Base-by-base conservation (phyloP, 257 asterid species). In the Gentiana macrophylla region DNA sequence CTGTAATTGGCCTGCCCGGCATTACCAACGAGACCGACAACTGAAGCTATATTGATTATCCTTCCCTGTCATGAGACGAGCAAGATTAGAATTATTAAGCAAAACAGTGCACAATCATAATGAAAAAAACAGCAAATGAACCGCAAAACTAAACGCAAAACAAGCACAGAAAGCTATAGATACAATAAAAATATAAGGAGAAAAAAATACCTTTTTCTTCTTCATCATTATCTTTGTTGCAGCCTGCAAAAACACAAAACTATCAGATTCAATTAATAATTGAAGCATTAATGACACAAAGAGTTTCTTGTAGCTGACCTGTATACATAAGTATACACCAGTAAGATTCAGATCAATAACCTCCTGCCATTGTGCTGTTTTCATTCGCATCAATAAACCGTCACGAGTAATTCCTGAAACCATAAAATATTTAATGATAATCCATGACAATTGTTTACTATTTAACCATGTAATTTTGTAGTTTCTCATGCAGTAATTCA, bases 141-240 rank as follows among this genome's bases (percentile, higher is more conserved):
- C 24, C 24, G 24, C 24, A 63, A 45, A 50, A 6, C 12, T 48
- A 44, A 12, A 32, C 6, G 34, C 10, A 47, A 4, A 32, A 37
- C 24, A 8, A 32, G 15, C 5, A 37, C 37, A 51, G 24, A 6
- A 48, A 46, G 13, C 13, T 46, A 35, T 51, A 32, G 43, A 8
- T 47, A 51, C 37, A 9, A 15, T 43, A 35, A 59, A 8, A 52
- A 62, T 24, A 24, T 24, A 24, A 24, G 13, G 10, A 34, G 13
- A 10, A 33, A 9, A 24, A 3, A 33, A 5, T 81, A 92, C 97
- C 97, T 92, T 88, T 81, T 64, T 92, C 86, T 92, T 92, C 82
- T 77, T 92, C 95, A 85, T 83, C 99, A 92, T 88, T 62, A 92
- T 43, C 72, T 85, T 92, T 55, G 99, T 94, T 55, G 94, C 99